Conservation (phyloP, 805 yeast species). For the Saturnispora quitensis region DNA sequence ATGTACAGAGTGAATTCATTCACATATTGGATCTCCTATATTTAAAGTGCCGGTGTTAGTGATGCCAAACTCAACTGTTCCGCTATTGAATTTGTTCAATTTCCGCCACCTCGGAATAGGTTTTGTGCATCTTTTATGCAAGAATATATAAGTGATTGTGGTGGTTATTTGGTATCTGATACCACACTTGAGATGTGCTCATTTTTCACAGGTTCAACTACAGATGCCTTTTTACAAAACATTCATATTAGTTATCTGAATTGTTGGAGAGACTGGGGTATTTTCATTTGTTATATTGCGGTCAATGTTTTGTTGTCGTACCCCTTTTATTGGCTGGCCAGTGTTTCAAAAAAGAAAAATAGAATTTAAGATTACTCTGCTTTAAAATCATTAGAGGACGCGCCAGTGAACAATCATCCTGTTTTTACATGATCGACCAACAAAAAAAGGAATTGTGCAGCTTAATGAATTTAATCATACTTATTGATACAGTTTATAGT, state of each 20-base stretch:
- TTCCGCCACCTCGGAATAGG: constrained; percentile 46
- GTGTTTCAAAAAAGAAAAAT: constrained; percentile 59
- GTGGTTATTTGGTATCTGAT: constrained; percentile 40
- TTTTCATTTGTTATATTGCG: constrained; percentile 40
- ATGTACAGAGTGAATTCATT: constrained; percentile 41
- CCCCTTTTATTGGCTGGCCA: constrained; percentile 44
- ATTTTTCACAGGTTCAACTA: constrained; percentile 48
- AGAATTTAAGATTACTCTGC: constrained; percentile 23
- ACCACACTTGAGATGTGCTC: constrained; percentile 44
- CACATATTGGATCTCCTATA: constrained; percentile 52
- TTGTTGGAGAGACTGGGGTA: constrained; percentile 61
- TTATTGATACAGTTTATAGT: too few relatives aligned
- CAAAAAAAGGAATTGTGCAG: too few relatives aligned
- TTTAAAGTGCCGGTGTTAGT: constrained; percentile 48
- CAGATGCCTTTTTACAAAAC: constrained; percentile 49
- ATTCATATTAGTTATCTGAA: constrained; percentile 33
- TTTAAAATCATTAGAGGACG: constrained; percentile 14
- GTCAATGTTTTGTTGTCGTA: constrained; percentile 31
- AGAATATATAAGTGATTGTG: constrained; percentile 28
- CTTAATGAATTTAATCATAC: too few relatives aligned
- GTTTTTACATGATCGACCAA: constrained; percentile 4
- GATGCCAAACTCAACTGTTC: constrained; percentile 40
- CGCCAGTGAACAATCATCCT: constrained; percentile 9
- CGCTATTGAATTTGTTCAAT: constrained; percentile 35
- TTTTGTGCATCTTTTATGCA: constrained; percentile 51